Evolutionary conservation across 108 stramenopile species (phyloP), one percentile per base, ranked within the genome.

Genomic region (Skeletonema tropicum): DNA sequence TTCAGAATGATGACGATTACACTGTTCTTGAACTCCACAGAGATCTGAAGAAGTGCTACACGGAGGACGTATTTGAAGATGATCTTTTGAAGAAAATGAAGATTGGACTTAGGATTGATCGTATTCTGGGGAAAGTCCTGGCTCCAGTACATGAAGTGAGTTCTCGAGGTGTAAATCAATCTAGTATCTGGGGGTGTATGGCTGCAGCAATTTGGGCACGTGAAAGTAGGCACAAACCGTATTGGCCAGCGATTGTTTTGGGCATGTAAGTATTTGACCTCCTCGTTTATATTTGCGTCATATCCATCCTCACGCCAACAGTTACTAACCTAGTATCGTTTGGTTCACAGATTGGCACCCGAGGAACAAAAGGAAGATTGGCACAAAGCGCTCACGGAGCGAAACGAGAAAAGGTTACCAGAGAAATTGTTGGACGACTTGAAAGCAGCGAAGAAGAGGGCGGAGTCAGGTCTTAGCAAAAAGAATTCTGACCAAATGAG

Each of bases 131-230:
- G 49, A 90, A 95, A 58, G 70, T 90, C 17, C 45, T 91, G 11
- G 87, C 84, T 21, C 91, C 94, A 30, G 83, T 95, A 36, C 76
- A 90, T 71, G 94, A 95, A 69, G 84, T 88, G 0, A 89, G 69
- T 60, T 85, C 87, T 57, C 83, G 94, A 48, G 94, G 94, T 4
- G 92, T 95, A 2, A 93, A 91, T 57, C 94, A 95, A 72, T 93
- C 92, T 6, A 89, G 88, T 60, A 84, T 95, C 64, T 95, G 94
- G 94, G 94, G 94, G 3, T 92, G 91, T 70, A 93, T 93, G 87
- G 94, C 94, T 25, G 91, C 94, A n/a, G 80, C 86, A 17, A 88
- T 95, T 14, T 95, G 94, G 94, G 94, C 92, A 10, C 77, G 94
- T 21, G 94, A 95, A 73, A 87, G 86, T 57, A 92, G 88, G 82